phyloP scores from a whole-genome alignment of 2,329 filamentous ascomycete genomes.

The Myotisia sp. region DNA sequence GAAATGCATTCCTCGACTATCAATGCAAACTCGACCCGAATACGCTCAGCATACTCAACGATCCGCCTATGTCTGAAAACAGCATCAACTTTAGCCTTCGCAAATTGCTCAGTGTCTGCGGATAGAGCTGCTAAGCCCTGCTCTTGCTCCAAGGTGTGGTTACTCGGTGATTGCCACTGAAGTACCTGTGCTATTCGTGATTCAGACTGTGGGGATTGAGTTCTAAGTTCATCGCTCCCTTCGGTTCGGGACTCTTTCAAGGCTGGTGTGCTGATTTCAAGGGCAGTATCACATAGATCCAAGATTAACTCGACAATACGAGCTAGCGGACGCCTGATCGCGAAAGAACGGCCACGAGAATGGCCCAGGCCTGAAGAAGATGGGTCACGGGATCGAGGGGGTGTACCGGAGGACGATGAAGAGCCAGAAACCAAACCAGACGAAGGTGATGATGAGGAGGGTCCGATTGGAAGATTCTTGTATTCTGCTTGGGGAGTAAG shows the following conservation, averaged over 20 bases:
- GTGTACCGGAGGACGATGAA: constrained; percentile 52
- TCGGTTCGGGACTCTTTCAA: constrained; percentile 66
- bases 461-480: constrained; percentile 74
- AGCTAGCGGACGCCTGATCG: constrained; percentile 73
- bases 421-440: constrained; percentile 58
- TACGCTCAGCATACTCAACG: constrained; percentile 89
- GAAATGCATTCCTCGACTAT: constrained; percentile 93
- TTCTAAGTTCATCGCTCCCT: constrained; percentile 62
- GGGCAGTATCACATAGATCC: constrained; percentile 86
- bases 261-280: constrained; percentile 86
- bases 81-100: constrained; percentile 80
- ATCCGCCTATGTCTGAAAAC: constrained; percentile 84
- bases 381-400: constrained; percentile 52
- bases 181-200: constrained; percentile 85
- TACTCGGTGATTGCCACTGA: constrained; percentile 91
- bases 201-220: constrained; percentile 90
- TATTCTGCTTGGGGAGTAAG: constrained; percentile 57
- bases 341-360: constrained; percentile 71
- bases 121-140: constrained; percentile 79
- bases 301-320: constrained; percentile 89
- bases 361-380: constrained; percentile 59
- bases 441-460: constrained; percentile 53
- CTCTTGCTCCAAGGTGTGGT: constrained; percentile 82
- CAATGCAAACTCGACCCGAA: constrained; percentile 82
- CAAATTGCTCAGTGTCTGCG: constrained; percentile 71